phyloP scores from a whole-genome alignment of 2,329 filamentous ascomycete species.

The Ceratocystis papillata region DNA sequence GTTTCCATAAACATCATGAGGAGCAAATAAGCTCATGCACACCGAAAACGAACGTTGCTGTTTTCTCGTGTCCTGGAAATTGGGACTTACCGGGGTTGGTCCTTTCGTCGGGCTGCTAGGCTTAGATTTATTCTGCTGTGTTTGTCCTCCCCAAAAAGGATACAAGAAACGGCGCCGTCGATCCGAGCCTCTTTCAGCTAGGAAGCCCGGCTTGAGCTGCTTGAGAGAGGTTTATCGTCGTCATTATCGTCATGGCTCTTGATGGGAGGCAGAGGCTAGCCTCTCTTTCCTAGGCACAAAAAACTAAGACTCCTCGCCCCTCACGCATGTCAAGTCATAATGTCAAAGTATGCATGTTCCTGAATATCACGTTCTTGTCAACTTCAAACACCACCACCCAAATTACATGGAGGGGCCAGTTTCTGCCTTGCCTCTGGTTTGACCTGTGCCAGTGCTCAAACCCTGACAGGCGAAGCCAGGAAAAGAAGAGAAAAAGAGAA shows the following conservation, averaged over 20 bases:
- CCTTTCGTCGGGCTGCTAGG: not conserved
- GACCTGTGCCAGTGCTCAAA: not conserved
- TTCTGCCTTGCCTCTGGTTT: not conserved
- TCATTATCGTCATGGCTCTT: too few relatives aligned
- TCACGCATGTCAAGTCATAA: not conserved
- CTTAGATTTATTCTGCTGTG: not conserved
- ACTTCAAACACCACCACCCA: not conserved
- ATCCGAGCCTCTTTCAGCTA: constrained; percentile 5
- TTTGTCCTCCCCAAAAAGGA: not conserved
- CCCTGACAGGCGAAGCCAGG: not conserved
- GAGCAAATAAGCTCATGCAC: not conserved
- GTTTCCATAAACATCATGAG: not conserved
- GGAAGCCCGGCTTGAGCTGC: not conserved
- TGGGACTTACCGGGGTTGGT: not conserved
- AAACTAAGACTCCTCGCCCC: too few relatives aligned
- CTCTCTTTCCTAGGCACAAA: too few relatives aligned
- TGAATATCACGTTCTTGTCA: not conserved
- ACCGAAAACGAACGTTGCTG: not conserved
- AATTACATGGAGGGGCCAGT: not conserved
- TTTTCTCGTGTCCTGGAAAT: not conserved
- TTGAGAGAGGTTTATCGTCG: not conserved
- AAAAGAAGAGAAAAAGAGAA: too few relatives aligned
- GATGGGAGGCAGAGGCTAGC: too few relatives aligned
- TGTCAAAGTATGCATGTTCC: not conserved
- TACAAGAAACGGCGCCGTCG: not conserved